Base-by-base conservation (phyloP, 306 rosid species). In the Trifolium dubium region DNA sequence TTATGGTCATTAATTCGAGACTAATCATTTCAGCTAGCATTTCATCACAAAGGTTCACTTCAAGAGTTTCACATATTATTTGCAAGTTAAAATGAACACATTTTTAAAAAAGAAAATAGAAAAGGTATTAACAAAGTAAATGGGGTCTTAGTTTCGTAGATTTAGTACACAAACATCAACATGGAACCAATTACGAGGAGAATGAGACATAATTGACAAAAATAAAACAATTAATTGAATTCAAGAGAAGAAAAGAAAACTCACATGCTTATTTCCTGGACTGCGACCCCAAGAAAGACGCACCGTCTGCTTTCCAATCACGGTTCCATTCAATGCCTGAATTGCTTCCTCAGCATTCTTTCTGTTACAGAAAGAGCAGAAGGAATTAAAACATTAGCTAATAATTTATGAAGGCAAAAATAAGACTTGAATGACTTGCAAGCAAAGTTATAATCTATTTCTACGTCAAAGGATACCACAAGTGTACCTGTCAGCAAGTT, bases 241-340 rank as follows among this genome's bases (percentile, higher is more conserved):
- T 51, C 5, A 66, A 61, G 40, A 8, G 35, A 32, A 61, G 81
- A 53, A 29, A 53, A 41, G 59, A 23, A 55, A 69, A 62, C 84
- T 77, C 83, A 94, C 99, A 88, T 94, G 98, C 85, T 90, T 94
- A 83, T 89, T 85, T 55, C 91, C 97, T 32, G 97, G 96, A 62
- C 92, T 94, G 80, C 99, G 97, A 58, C 99, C 99, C 99, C 99
- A 94, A 40, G 98, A 91, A 76, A 94, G 99, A 49, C 99, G 97
- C 78, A 94, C 95, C 13, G 95, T 88, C 84, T 94, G 99, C 85
- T 92, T 94, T 68, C 99, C 99, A 56, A 94, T 92, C 46, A 89
- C 83, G 2, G 95, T 87, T 66, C 96, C 99, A 77, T 88, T 94
- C 85, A 94, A 79, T 73, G 76, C 86, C 44, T 94, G 86, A 66